Evolutionary conservation across 1,139 yeast genomes (phyloP).

Genomic region (Meyerozyma smithsonii): DNA sequence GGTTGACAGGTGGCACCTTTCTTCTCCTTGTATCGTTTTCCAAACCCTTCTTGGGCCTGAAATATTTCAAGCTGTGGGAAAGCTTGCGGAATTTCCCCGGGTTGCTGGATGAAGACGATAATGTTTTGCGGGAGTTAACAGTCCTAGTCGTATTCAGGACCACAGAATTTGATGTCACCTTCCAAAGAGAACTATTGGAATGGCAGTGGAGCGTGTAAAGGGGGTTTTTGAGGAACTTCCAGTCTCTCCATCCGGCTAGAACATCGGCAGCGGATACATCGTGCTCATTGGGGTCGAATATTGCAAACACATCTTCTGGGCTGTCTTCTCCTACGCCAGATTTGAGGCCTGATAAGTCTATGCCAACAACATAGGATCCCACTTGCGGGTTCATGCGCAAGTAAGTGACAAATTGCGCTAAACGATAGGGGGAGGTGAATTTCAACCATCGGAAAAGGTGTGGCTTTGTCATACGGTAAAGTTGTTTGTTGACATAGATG

Average conservation of each 20-base stretch:
- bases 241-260: conserved; percentile 83
- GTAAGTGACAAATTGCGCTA: conserved; percentile 71
- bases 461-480: conserved; percentile 50
- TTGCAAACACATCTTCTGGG: conserved; percentile 13
- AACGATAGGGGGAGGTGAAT: conserved; percentile 65
- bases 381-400: conserved; percentile 50
- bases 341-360: conserved; percentile 54
- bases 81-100: conserved; percentile 7
- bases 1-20: conserved; percentile 4
- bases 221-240: conserved; percentile 74
- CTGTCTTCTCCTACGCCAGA: conserved; percentile 32
- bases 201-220: conserved; percentile 39
- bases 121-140: conserved; percentile 9
- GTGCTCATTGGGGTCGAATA: conserved; percentile 6
- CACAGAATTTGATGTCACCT: conserved; percentile 21
- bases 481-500: conserved; percentile 45
- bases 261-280: conserved; percentile 16
- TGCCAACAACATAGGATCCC: conserved; percentile 48
- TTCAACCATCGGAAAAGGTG: conserved; percentile 49
- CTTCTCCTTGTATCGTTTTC: conserved; percentile 1
- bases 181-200: conserved; percentile 18
- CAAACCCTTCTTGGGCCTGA: conserved; percentile 18
- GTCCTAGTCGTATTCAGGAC: conserved; percentile 17
- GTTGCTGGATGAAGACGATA: conserved; percentile 9
- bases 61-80: conserved; percentile 22